These are phyloP conservation scores for Coccinonectria pachysandricola DNA, from an alignment of 2,329 filamentous ascomycete genomes.

Conservation along the genomic window DNA sequence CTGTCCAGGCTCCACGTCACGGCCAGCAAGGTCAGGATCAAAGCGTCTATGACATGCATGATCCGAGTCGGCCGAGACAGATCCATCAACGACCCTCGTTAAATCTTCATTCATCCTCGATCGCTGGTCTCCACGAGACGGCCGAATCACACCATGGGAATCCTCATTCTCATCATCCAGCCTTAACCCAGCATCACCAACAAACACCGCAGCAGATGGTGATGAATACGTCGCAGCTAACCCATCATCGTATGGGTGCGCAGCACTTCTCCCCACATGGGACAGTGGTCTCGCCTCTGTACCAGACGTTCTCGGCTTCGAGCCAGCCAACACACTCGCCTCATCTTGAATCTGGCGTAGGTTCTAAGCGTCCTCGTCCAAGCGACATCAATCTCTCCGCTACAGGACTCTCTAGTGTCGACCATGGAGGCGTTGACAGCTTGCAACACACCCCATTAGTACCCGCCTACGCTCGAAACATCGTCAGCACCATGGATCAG, in stretches of 20 bases:
- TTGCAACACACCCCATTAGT: conserved; percentile 45
- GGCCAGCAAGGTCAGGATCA: conserved; percentile 54
- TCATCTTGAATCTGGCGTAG: conserved; percentile 19
- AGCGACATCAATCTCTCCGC: conserved; percentile 50
- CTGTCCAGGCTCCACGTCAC: conserved; percentile 56
- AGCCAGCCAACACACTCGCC: conserved; percentile 23
- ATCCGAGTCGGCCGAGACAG: too few relatives aligned
- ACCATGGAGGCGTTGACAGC: conserved; percentile 43
- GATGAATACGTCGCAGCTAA: conserved; percentile 46
- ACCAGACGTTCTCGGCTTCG: conserved; percentile 37
- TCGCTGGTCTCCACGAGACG: conserved; percentile 36
- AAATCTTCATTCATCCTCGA: conserved; percentile 35
- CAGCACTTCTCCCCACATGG: conserved; percentile 41
- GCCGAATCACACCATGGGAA: conserved; percentile 28
- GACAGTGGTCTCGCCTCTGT: conserved; percentile 41
- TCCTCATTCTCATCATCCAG: conserved; percentile 22
- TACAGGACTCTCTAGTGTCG: conserved; percentile 39
- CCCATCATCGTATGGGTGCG: conserved; percentile 40
- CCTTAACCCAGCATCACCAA: conserved; percentile 33
- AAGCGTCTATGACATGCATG: conserved; percentile 52
- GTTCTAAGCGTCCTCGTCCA: conserved; percentile 43
- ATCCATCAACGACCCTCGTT: conserved; percentile 37
- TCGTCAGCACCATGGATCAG: conserved; percentile 21
- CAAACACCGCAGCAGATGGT: conserved; percentile 43
- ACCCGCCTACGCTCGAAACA: conserved; percentile 38